A percentile compares a stretch with the other conserved stretches of the same genome.
phyloP scores from a whole-genome alignment of 257 asterid species.

The Ligustrum vulgare region DNA sequence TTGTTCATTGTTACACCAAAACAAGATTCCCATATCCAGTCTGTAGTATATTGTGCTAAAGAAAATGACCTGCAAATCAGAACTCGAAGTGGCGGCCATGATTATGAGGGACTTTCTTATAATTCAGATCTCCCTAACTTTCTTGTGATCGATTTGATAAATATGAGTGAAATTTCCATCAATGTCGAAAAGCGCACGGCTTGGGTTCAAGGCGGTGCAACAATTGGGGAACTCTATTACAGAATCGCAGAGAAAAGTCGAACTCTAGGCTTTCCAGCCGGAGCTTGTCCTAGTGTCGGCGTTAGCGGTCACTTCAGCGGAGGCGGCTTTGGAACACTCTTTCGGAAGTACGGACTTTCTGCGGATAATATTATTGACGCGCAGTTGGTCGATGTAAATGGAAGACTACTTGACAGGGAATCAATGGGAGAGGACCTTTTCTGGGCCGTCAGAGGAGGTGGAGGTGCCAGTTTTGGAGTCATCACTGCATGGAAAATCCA shows the following conservation, averaged over 20 bases:
- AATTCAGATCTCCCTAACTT: slow-evolving; percentile 19
- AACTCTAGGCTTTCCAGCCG: slow-evolving; percentile 29
- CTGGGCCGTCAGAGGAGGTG: slow-evolving; percentile 42
- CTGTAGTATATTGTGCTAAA: slow-evolving; percentile 20
- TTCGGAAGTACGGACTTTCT: slow-evolving; percentile 34
- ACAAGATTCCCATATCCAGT: slow-evolving; percentile 25
- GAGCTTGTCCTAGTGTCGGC: slow-evolving; percentile 27
- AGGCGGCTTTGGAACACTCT: slow-evolving; percentile 31
- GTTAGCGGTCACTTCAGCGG: slow-evolving; percentile 30
- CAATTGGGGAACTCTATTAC: slow-evolving; percentile 23
- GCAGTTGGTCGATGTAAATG: slow-evolving; percentile 25
- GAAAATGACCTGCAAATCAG: slow-evolving; percentile 17
- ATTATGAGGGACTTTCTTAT: slow-evolving; percentile 39
- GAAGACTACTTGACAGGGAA: slow-evolving; percentile 25
- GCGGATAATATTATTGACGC: slow-evolving; percentile 41
- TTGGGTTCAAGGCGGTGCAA: slow-evolving; percentile 38
- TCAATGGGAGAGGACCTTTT: slow-evolving; percentile 39
- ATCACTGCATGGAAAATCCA: slow-evolving; percentile 30
- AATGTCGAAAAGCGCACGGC: slow-evolving; percentile 24
- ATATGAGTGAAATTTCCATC: slow-evolving; percentile 11
- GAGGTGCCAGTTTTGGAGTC: slow-evolving; percentile 36
- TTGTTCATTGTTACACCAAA: slow-evolving; percentile 17
- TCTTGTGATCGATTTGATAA: slow-evolving; percentile 33
- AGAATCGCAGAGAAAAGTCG: slow-evolving; percentile 14
- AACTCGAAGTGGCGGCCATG: slow-evolving; percentile 41